Evolutionary conservation across 345 rosid species (phyloP).

Genomic region (Bretschneidera sinensis): DNA sequence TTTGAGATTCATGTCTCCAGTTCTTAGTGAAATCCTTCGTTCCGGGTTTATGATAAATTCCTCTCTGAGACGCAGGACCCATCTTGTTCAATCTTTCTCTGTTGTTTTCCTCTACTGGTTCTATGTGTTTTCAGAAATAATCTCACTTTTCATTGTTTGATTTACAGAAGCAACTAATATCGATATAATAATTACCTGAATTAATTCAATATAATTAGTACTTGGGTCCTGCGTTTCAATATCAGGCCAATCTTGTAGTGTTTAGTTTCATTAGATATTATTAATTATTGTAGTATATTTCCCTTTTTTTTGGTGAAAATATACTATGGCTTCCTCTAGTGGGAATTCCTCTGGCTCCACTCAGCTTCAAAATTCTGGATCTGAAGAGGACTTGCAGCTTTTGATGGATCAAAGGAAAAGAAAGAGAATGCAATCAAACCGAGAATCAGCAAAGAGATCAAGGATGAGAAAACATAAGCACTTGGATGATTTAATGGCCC

Average conservation of each 20-base stretch:
- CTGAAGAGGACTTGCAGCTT: slow-evolving; percentile 40
- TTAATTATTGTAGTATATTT: neutral
- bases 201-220: neutral
- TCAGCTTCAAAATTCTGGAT: slow-evolving; percentile 32
- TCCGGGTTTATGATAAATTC: slow-evolving; percentile 70
- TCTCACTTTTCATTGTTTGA: neutral
- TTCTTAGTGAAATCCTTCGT: slow-evolving; percentile 63
- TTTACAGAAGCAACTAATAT: neutral
- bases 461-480: slow-evolving; percentile 68
- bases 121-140: slow-evolving; percentile 54
- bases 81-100: slow-evolving; percentile 84
- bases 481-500: slow-evolving; percentile 41
- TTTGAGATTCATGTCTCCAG: slow-evolving; percentile 66
- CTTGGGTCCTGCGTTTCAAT: slow-evolving; percentile 37
- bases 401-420: slow-evolving; percentile 57
- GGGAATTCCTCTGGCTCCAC: slow-evolving; percentile 46
- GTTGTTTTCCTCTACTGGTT: slow-evolving; percentile 80
- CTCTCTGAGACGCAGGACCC: too few species aligned
- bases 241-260: too few species aligned
- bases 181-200: neutral
- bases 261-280: neutral
- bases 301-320: slow-evolving; percentile 8
- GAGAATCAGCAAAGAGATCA: slow-evolving; percentile 68
- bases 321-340: slow-evolving; percentile 51
- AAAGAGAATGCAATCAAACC: slow-evolving; percentile 65